Evolutionary conservation across 1,139 yeast genomes (phyloP).

Genomic region (Saccharomyces hybrid): DNA sequence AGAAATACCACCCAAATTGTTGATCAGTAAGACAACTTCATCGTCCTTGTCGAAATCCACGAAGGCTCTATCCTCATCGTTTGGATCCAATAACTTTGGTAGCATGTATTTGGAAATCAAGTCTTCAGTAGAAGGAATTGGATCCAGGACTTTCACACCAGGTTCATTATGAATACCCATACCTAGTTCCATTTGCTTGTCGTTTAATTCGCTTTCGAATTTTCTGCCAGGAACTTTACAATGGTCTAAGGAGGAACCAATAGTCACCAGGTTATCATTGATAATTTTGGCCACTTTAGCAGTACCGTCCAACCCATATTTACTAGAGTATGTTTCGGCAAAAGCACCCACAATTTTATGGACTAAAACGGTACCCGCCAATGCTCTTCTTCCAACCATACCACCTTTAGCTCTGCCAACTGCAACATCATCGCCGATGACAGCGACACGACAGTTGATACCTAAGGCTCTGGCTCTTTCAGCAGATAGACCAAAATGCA

Average conservation of each 20-base stretch:
- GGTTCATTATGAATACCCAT: constrained; percentile 96
- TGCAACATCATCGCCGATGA: constrained; percentile 87
- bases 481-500: constrained; percentile 85
- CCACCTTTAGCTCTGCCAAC: constrained; percentile 83
- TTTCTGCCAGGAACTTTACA: constrained; percentile 80
- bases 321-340: constrained; percentile 39
- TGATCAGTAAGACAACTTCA: constrained; percentile 60
- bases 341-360: constrained; percentile 84
- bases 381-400: constrained; percentile 86
- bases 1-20: constrained; percentile 83
- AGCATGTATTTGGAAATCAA: constrained; percentile 46
- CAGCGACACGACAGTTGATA: constrained; percentile 57
- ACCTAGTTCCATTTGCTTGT: constrained; percentile 75
- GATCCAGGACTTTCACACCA: constrained; percentile 62
- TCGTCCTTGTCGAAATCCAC: constrained; percentile 56
- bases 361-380: constrained; percentile 82
- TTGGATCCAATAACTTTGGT: constrained; percentile 45
- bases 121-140: constrained; percentile 60
- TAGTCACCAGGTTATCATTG: constrained; percentile 63
- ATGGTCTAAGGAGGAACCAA: constrained; percentile 85
- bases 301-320: constrained; percentile 43
- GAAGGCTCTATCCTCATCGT: constrained; percentile 63
- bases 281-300: constrained; percentile 53
- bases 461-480: constrained; percentile 81
- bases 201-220: constrained; percentile 47